phyloP scores from a whole-genome alignment of 202 grass and related monocot genomes.

The Schoenoplectus tabernaemontani region DNA sequence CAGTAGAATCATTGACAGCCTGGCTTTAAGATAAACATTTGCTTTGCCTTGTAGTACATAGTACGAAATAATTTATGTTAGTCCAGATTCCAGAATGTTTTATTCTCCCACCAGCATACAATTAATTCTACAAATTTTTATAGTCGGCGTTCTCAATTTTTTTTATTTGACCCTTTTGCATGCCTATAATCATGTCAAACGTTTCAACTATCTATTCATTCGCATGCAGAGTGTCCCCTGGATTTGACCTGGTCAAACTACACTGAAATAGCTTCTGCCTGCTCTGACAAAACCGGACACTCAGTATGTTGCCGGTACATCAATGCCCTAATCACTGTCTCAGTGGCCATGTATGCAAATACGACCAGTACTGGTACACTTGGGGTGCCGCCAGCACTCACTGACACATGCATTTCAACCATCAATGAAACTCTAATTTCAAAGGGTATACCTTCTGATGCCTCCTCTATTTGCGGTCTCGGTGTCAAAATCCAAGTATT shows the following conservation, averaged over 20 bases:
- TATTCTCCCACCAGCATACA: neutral
- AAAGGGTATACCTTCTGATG: constrained; percentile 44
- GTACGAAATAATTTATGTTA: constrained; percentile 13
- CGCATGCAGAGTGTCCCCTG: constrained; percentile 67
- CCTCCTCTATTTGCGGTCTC: constrained; percentile 64
- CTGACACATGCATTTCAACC: constrained; percentile 45
- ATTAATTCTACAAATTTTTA: neutral
- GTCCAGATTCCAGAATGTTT: neutral
- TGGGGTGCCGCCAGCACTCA: constrained; percentile 52
- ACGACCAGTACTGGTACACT: constrained; percentile 43
- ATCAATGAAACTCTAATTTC: constrained; percentile 61
- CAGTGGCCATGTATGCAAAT: constrained; percentile 72
- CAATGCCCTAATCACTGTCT: constrained; percentile 74
- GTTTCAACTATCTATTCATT: neutral
- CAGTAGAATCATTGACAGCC: neutral
- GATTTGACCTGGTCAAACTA: constrained; percentile 93
- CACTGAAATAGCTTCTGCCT: constrained; percentile 45
- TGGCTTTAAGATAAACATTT: constrained; percentile 2
- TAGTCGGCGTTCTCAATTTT: neutral
- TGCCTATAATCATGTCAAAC: neutral
- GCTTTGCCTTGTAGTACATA: neutral
- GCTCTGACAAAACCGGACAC: constrained; percentile 55
- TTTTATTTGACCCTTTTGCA: neutral
- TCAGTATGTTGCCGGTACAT: constrained; percentile 90
- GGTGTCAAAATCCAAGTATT: constrained; percentile 76